These are phyloP conservation scores for Colletotrichum horii DNA, from an alignment of 2,329 filamentous ascomycete genomes.

Conservation along the genomic window DNA sequence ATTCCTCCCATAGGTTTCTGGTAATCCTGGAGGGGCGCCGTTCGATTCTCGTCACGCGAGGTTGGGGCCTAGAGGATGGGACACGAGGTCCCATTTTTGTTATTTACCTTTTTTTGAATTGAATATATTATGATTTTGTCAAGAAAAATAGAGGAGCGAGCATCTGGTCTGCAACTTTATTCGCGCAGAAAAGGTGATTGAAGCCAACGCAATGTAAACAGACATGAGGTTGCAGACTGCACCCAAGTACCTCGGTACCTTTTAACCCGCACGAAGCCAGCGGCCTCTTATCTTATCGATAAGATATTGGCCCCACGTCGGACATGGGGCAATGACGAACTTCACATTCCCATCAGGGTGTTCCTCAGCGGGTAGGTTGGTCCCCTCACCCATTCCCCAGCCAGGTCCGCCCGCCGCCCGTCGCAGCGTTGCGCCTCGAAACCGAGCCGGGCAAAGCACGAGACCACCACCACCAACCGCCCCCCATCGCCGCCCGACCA, in stretches of 20 bases:
- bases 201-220: not conserved
- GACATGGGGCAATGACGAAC: slow-evolving; percentile 2
- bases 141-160: not conserved
- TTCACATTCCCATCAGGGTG: not conserved
- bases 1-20: not conserved
- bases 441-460: slow-evolving; percentile 10
- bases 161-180: not conserved
- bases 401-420: not conserved
- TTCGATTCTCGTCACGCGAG: not conserved
- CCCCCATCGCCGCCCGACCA: not conserved
- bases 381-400: not conserved
- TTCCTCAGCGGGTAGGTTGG: not conserved
- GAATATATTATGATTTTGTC: not conserved
- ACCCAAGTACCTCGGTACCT: not conserved
- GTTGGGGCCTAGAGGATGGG: not conserved
- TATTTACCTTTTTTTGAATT: not conserved
- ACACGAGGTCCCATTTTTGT: not conserved
- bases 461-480: not conserved
- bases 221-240: not conserved
- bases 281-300: not conserved
- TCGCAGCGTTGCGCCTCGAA: slow-evolving; percentile 16
- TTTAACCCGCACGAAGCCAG: not conserved
- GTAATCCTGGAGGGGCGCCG: not conserved
- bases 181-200: not conserved
- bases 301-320: not conserved